Base-by-base conservation (phyloP, 164 flowering plant genomes). In the Piper longum region DNA sequence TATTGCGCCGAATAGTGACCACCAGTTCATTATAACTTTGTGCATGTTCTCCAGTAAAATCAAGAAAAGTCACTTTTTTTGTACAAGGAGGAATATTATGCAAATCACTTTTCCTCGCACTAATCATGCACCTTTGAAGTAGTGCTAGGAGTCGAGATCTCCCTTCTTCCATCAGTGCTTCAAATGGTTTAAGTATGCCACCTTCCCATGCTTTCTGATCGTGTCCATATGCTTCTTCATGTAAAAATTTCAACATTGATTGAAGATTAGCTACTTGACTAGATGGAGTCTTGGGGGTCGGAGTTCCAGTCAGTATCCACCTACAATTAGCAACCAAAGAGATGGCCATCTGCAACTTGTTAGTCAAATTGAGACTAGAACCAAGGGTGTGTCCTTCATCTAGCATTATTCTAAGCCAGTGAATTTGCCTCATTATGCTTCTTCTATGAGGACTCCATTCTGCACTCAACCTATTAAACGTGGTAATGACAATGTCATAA, bases 341-440 rank as follows among this genome's bases (percentile, higher is more conserved):
- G 59, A 85, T 61, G 18, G 88, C 87, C 96, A 93, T 82, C 67
- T 93, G 96, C 74, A 93, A 72, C 77, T 93, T 93, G 75, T 93
- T 93, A 59, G 97, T 90, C 81, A 93, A 76, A 71, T 43, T 80
- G 59, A 93, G 82, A 73, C 98, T 90, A 58, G 95, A 85, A 58
- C 98, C 98, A 70, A 93, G 96, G 51, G 96, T 93, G 72, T 93
- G 97, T 60, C 99, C 97, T 72, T 93, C 99, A 78, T 93, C 98
- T 67, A 93, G 72, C 69, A 93, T 82, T 62, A 93, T 73, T 78
- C 98, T 88, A 54, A 82, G 83, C 96, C 96, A 93, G 69, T 93
- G 98, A 59, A 93, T 88, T 81, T 93, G 90, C 86, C 77, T 81
- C 76, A 93, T 59, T 43, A 73, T 77, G 79, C 98, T 90, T 72